Evolutionary conservation across 352 stramenopile species (phyloP).

Genomic region (Pilasporangium apinafurcum): DNA sequence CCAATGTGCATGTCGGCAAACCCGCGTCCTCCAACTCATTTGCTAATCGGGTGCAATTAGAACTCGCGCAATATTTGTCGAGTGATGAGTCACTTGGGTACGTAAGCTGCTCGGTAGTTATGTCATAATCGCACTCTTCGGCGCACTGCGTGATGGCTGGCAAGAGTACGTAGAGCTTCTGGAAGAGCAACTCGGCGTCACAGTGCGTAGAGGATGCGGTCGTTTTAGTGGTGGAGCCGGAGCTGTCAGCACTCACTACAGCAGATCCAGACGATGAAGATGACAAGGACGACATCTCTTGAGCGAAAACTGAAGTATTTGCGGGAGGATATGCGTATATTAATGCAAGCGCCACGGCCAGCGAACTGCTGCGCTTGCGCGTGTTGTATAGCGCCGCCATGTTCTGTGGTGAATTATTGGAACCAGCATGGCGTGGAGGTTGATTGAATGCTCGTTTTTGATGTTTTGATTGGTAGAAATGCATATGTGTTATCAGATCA

Average conservation of each 20-base stretch:
- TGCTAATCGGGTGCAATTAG: constrained; percentile 26
- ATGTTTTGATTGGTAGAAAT: no score
- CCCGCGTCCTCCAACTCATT: constrained; percentile 26
- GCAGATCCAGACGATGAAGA: no score
- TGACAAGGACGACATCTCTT: no score
- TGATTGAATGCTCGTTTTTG: no score
- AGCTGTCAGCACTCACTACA: neutral
- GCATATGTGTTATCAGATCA: no score
- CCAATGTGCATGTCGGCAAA: constrained; percentile 21
- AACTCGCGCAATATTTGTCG: constrained; percentile 23
- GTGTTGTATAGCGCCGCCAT: neutral
- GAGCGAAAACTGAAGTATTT: no score
- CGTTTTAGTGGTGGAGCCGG: neutral
- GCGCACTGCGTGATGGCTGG: constrained; percentile 38
- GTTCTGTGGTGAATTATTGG: no score
- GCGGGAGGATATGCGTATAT: no score
- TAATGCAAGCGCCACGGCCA: constrained; percentile 2
- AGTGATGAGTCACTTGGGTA: constrained; percentile 14
- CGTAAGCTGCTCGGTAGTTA: constrained; percentile 15
- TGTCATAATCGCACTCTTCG: constrained; percentile 24
- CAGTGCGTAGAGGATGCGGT: constrained; percentile 9
- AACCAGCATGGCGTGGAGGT: no score
- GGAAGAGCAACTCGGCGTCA: constrained; percentile 29
- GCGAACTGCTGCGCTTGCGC: neutral
- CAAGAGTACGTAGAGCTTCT: constrained; percentile 44